Evolutionary conservation across 331 rosid species (phyloP).

Genomic region (Saraca asoca): DNA sequence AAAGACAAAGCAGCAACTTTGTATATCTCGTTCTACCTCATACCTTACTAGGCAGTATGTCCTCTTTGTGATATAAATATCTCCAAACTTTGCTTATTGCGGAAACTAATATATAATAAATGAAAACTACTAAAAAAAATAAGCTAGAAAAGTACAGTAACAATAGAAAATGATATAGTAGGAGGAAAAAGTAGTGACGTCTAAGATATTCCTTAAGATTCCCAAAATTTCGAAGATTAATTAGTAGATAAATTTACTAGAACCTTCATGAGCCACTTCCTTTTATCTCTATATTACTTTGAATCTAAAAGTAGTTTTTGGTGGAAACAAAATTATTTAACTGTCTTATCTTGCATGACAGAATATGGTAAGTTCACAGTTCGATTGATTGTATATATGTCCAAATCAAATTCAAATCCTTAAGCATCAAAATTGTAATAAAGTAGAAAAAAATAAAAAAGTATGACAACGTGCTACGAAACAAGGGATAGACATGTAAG

Average conservation of each 20-base stretch:
- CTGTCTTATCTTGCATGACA: neutral
- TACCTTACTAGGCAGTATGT: conserved; percentile 13
- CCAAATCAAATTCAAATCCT: neutral
- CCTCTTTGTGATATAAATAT: neutral
- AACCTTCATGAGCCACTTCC: neutral
- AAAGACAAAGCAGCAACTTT: conserved; percentile 43
- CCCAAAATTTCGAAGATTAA: neutral
- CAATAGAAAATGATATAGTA: neutral
- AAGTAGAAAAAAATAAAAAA: neutral
- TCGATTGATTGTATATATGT: conserved; percentile 10
- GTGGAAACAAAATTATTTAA: neutral
- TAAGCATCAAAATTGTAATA: conserved; percentile 1
- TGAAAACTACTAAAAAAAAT: neutral
- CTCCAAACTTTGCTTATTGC: neutral
- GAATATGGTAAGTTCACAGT: neutral
- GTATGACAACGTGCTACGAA: conserved; percentile 3
- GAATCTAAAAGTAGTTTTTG: neutral
- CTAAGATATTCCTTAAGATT: neutral
- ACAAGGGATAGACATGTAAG: neutral
- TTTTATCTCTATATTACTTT: neutral
- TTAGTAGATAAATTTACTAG: neutral
- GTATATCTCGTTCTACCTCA: conserved; percentile 27
- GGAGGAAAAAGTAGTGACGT: neutral
- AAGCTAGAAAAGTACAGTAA: no score
- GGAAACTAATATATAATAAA: neutral